Evolutionary conservation across 768 basidiomycete species (phyloP).

Genomic region (Cantharellus cinnabarinus): DNA sequence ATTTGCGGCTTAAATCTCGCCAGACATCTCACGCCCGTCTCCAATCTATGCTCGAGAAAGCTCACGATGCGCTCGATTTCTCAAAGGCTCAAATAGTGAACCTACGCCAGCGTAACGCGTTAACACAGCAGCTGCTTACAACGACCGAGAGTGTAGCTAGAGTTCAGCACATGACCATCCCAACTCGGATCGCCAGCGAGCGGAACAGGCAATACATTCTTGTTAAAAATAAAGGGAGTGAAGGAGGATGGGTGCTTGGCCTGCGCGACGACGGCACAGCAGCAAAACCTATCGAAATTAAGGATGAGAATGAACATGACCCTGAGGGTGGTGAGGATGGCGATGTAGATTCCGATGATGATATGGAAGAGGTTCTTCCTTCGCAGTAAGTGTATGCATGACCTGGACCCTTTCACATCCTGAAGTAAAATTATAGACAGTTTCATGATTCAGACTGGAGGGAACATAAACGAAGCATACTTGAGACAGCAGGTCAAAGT

Average conservation of each 20-base stretch:
- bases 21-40: slow-evolving; percentile 85
- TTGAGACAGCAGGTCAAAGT: slow-evolving; percentile 35
- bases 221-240: slow-evolving; percentile 70
- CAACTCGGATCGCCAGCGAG: slow-evolving; percentile 86
- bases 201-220: slow-evolving; percentile 88
- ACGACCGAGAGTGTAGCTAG: slow-evolving; percentile 89
- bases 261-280: slow-evolving; percentile 72
- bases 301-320: slow-evolving; percentile 15
- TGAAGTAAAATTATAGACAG: slow-evolving; percentile 2
- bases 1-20: slow-evolving; percentile 80
- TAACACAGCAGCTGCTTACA: slow-evolving; percentile 81
- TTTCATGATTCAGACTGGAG: slow-evolving; percentile 40
- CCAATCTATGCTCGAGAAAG: slow-evolving; percentile 67
- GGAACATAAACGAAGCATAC: slow-evolving; percentile 34
- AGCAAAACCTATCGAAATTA: slow-evolving; percentile 65
- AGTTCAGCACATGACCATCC: slow-evolving; percentile 62
- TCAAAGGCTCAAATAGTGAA: slow-evolving; percentile 90
- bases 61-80: slow-evolving; percentile 79
- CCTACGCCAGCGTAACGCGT: slow-evolving; percentile 64
- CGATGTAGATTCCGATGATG: slow-evolving; percentile 28
- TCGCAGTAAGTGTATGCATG: neutral
- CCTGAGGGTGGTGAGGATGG: slow-evolving; percentile 9
- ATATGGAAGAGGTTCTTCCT: slow-evolving; percentile 56
- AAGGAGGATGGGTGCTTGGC: slow-evolving; percentile 89
- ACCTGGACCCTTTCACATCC: neutral